Conservation (phyloP, 176 grass and related monocot species). For the Zea luxurians region DNA sequence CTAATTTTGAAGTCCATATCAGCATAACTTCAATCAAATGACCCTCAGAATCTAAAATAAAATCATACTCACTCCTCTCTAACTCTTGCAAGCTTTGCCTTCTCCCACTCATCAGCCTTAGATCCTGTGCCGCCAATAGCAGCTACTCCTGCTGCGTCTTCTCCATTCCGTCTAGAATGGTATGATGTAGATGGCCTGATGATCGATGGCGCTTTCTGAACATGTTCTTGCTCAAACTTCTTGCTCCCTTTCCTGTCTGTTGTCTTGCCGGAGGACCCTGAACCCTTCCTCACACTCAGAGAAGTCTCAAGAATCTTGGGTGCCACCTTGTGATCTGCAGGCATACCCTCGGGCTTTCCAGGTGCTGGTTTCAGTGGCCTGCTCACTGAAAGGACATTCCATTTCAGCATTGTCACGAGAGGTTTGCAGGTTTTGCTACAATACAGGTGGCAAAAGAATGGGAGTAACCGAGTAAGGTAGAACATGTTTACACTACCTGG, state of each 20-base stretch:
- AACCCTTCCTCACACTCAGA: slow-evolving; percentile 42
- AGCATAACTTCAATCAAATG: background rate
- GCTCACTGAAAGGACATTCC: slow-evolving; percentile 39
- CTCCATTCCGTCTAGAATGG: slow-evolving; percentile 37
- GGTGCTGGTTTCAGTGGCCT: slow-evolving; percentile 41
- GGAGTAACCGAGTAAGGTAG: background rate
- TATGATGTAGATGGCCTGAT: slow-evolving; percentile 44
- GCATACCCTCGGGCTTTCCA: slow-evolving; percentile 1
- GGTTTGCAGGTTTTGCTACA: slow-evolving; percentile 3
- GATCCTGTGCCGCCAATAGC: slow-evolving; percentile 28
- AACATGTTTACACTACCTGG: slow-evolving; percentile 46
- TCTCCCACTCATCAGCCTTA: slow-evolving; percentile 72
- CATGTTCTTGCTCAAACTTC: slow-evolving; percentile 52
- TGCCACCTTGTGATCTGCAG: slow-evolving; percentile 32
- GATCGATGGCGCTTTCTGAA: slow-evolving; percentile 37
- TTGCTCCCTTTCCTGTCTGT: slow-evolving; percentile 57
- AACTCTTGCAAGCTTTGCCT: slow-evolving; percentile 54
- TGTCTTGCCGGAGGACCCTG: slow-evolving; percentile 50
- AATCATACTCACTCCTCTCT: slow-evolving; percentile 47
- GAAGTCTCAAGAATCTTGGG: slow-evolving; percentile 40
- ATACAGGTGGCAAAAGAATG: background rate
- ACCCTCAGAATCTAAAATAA: background rate
- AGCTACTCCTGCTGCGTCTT: slow-evolving; percentile 1
- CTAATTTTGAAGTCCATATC: slow-evolving; percentile 37
- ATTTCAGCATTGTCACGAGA: background rate